Percentiles rank a stretch among this genome's conserved stretches.
Conservation (phyloP, 2,329 filamentous ascomycete genomes). For the Cladobotryum mycophilum region DNA sequence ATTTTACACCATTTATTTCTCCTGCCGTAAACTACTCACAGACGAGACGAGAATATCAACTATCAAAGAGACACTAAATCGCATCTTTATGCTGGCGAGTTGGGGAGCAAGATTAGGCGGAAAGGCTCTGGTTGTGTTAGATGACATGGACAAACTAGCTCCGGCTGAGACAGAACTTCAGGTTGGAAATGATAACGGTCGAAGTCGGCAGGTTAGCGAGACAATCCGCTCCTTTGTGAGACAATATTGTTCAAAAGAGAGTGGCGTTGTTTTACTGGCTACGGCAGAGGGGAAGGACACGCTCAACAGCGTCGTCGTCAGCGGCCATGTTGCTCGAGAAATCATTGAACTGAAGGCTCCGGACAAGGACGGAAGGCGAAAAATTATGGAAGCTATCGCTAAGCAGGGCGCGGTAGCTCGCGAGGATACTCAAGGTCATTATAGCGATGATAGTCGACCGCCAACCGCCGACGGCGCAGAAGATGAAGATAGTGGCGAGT, state of each 20-base stretch:
- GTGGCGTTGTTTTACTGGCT: conserved; percentile 77
- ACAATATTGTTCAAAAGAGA: conserved; percentile 75
- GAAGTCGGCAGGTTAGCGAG: conserved; percentile 89
- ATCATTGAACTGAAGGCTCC: conserved; percentile 86
- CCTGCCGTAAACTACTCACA: conserved; percentile 79
- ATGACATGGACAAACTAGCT: conserved; percentile 89
- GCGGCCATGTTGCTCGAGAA: conserved; percentile 86
- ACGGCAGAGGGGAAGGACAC: conserved; percentile 92
- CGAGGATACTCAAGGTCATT: conserved; percentile 31
- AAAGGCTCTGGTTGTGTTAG: conserved; percentile 75
- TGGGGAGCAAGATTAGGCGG: conserved; percentile 89
- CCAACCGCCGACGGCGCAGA: conserved; percentile 49
- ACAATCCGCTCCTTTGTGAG: conserved; percentile 74
- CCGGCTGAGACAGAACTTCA: conserved; percentile 92
- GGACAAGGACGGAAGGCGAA: conserved; percentile 80
- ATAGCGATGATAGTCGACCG: conserved; percentile 45
- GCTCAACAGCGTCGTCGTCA: conserved; percentile 82
- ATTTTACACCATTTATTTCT: conserved; percentile 79
- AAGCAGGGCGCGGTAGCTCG: conserved; percentile 42
- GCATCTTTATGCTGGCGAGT: conserved; percentile 79
- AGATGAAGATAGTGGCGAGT: conserved; percentile 52
- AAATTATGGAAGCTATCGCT: conserved; percentile 76
- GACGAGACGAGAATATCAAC: conserved; percentile 86
- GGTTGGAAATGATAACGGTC: conserved; percentile 85
- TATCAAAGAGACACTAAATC: conserved; percentile 80